Evolutionary conservation across 441 rosid genomes (phyloP).

Genomic region (Biscutella laevigata): DNA sequence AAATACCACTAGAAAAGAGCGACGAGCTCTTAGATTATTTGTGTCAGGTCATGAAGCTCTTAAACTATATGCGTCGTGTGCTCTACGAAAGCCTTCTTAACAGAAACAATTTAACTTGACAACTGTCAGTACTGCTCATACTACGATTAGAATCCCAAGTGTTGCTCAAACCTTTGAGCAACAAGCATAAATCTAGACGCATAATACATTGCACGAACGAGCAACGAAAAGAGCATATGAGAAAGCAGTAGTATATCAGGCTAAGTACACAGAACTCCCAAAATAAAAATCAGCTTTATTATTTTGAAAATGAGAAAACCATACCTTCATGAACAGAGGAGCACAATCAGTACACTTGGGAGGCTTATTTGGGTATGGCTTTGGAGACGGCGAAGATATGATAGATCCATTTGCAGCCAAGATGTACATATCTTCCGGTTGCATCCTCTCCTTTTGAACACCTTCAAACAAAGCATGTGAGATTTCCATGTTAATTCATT

Average conservation of each 20-base stretch:
- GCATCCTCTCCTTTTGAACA: constrained; percentile 99
- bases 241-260: too few relatives aligned
- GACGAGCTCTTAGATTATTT: constrained; percentile 12
- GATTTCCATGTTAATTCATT: not conserved
- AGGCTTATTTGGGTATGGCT: constrained; percentile 77
- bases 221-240: too few relatives aligned
- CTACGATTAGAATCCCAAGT: too few relatives aligned
- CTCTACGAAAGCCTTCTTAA: constrained; percentile 2
- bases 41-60: not conserved
- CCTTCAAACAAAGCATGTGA: constrained; percentile 35
- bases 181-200: too few relatives aligned
- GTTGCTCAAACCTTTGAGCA: too few relatives aligned
- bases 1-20: constrained; percentile 8
- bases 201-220: too few relatives aligned
- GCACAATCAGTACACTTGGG: constrained; percentile 97
- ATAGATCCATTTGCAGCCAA: constrained; percentile 56
- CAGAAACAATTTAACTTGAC: not conserved
- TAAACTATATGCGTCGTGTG: too few relatives aligned
- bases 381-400: constrained; percentile 66
- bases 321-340: constrained; percentile 84
- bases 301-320: not conserved
- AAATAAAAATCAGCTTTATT: not conserved
- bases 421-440: constrained; percentile 85
- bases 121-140: too few relatives aligned
- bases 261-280: not conserved